Conservation (phyloP, 2,329 filamentous ascomycete species). For the Neophaeococcomyces mojaviensis region DNA sequence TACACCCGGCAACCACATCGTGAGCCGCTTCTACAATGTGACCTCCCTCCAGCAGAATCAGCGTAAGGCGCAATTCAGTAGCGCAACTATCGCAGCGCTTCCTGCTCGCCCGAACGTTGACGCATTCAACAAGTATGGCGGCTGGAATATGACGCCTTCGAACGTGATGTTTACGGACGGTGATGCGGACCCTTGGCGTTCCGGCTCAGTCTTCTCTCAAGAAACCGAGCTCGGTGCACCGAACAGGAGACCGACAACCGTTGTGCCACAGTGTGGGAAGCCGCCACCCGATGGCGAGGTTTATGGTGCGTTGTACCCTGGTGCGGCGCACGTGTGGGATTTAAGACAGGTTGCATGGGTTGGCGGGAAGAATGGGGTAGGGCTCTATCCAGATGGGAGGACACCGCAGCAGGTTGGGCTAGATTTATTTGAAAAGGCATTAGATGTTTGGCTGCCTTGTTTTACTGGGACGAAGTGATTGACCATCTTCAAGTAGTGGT, state of each 20-base stretch:
- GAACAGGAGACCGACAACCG: neutral
- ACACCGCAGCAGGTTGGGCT: too few relatives aligned
- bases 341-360: conserved; percentile 31
- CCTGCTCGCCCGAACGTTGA: conserved; percentile 29
- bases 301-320: neutral
- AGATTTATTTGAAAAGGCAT: conserved; percentile 18
- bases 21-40: too few relatives aligned
- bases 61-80: too few relatives aligned
- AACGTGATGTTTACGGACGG: conserved; percentile 46
- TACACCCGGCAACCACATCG: too few relatives aligned
- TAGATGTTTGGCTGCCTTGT: conserved; percentile 42
- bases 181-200: conserved; percentile 47
- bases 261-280: neutral
- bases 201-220: conserved; percentile 36
- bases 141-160: conserved; percentile 46
- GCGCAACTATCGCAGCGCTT: neutral
- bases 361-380: neutral
- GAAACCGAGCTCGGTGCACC: conserved; percentile 22
- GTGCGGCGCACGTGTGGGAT: neutral
- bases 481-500: too few relatives aligned
- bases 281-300: neutral
- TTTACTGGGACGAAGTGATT: too few relatives aligned
- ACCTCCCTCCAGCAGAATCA: too few relatives aligned
- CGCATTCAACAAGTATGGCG: conserved; percentile 38
- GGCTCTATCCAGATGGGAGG: too few relatives aligned